Evolutionary conservation across 805 yeast genomes (phyloP), one percentile per base, ranked within the genome.

Genomic region (Suhomyces faveliae): DNA sequence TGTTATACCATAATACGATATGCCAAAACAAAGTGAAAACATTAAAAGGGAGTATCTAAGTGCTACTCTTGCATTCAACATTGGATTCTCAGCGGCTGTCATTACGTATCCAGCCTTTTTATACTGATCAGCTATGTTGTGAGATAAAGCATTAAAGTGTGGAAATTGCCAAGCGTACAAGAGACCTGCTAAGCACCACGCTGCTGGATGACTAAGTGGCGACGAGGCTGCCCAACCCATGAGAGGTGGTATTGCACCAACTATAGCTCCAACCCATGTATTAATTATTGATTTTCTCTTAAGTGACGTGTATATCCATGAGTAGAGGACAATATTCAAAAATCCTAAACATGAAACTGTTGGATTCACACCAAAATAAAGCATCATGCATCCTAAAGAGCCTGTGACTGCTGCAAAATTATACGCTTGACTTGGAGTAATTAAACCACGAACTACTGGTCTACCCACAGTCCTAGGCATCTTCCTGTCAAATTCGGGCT

Each of bases 231-330:
- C 97, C 99, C 99, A 94, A 2, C 99, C 99, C 99, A 94, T 94
- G 43, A 94, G 76, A 17, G 99, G 99, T 0, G 99, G 99, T 41
- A 94, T 87, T 0, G 97, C 99, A 3, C 99, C 99, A 3, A 94
- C 99, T n/a, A 94, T 64, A 0, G 99, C 99, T 15, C 99, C 99
- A 2, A 94, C 94, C 99, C 99, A 94, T 0, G 99, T 94, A 66
- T 94, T 94, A 35, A 87, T 64, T 44, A 94, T 92, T 20, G 88
- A 84, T 50, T 76, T 80, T 47, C 99, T 78, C 62, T 94, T 94
- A 63, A 94, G 70, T 0, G 97, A 85, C 0, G 99, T 94, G 70
- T 94, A 94, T 0, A 85, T 67, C 87, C 98, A 91, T 0, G 95
- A 83, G 61, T 94, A 94, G 9, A 94, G 75, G 1, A 79, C 81